Conservation (phyloP, 202 grass and related monocot species). For the Panicum hallii region DNA sequence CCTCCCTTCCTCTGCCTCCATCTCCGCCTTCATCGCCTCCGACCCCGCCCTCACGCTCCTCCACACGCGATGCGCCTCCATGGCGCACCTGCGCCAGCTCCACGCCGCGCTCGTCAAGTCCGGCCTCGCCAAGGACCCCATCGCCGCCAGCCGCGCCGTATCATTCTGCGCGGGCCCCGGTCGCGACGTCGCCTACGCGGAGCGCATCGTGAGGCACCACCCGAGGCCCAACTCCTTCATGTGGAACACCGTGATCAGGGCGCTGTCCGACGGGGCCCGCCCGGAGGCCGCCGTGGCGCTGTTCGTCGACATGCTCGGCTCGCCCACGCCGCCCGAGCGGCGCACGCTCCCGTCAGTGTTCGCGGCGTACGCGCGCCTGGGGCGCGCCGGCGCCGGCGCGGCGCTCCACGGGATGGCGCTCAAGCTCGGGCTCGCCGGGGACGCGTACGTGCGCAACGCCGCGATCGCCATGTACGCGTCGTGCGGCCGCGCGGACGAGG, state of each 20-base stretch:
- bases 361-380: slow-evolving; percentile 54
- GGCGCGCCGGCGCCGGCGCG: slow-evolving; percentile 30
- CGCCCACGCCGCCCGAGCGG: slow-evolving; percentile 44
- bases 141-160: slow-evolving; percentile 69
- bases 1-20: slow-evolving; percentile 61
- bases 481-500: slow-evolving; percentile 43
- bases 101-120: slow-evolving; percentile 72
- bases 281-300: slow-evolving; percentile 53
- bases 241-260: slow-evolving; percentile 78
- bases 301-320: slow-evolving; percentile 68
- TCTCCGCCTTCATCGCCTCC: slow-evolving; percentile 63
- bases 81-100: slow-evolving; percentile 73
- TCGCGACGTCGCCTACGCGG: slow-evolving; percentile 53
- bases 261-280: slow-evolving; percentile 54
- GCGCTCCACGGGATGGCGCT: slow-evolving; percentile 79
- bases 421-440: slow-evolving; percentile 66
- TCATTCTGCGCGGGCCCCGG: slow-evolving; percentile 56
- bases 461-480: slow-evolving; percentile 77
- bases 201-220: slow-evolving; percentile 60
- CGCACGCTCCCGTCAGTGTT: slow-evolving; percentile 71
- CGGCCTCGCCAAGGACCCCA: slow-evolving; percentile 64
- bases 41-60: slow-evolving; percentile 60
- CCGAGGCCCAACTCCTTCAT: slow-evolving; percentile 73
- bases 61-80: slow-evolving; percentile 69
- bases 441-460: slow-evolving; percentile 69